Conservation (phyloP, 1,284 basidiomycete species). For the Sporisorium exsertum region DNA sequence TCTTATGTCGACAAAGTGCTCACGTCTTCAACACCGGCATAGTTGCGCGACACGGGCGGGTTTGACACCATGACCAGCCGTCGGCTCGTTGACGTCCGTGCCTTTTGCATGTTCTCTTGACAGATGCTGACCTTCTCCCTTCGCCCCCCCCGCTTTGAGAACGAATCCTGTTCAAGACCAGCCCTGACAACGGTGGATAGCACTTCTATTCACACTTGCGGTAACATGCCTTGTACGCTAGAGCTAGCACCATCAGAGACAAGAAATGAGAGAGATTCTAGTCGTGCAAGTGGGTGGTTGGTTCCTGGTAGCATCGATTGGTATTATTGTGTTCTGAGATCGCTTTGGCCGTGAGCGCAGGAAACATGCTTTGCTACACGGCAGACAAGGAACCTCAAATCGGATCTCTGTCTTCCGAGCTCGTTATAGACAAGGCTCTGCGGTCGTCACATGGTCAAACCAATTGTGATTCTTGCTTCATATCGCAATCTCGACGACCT, state of each 20-base stretch:
- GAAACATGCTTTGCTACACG: neutral
- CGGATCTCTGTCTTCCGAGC: constrained; percentile 1
- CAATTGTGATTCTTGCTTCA: neutral
- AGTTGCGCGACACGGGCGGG: neutral
- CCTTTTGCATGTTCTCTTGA: neutral
- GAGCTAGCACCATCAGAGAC: too few relatives aligned
- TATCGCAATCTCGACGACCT: neutral
- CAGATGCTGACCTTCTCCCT: neutral
- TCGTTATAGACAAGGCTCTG: neutral
- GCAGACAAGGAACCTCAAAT: neutral
- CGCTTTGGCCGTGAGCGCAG: neutral
- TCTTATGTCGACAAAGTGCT: neutral
- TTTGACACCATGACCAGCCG: neutral
- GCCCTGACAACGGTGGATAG: too few relatives aligned
- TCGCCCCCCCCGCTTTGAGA: neutral
- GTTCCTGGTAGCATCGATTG: neutral
- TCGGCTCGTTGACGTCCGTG: neutral
- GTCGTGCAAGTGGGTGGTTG: too few relatives aligned
- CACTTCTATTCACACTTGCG: too few relatives aligned
- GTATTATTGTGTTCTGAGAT: neutral
- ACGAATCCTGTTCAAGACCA: too few relatives aligned
- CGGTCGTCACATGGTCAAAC: neutral
- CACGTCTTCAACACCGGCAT: too few relatives aligned
- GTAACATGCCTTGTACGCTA: too few relatives aligned
- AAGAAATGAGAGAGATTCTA: too few relatives aligned